phyloP scores from a whole-genome alignment of 805 yeast genomes.

The Suhomyces faveliae region DNA sequence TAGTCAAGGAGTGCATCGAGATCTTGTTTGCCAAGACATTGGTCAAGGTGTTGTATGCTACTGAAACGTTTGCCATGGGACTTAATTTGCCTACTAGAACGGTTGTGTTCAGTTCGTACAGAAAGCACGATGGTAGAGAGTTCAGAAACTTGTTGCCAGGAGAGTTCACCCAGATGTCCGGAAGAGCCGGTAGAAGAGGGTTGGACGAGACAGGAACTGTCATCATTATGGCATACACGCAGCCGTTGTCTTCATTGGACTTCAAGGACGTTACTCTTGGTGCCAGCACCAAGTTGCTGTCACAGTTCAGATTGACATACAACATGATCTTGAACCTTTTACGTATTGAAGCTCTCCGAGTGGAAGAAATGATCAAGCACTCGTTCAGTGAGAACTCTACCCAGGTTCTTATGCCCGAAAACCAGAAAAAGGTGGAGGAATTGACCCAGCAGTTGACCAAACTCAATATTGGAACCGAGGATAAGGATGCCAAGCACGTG shows the following conservation, averaged over 20 bases:
- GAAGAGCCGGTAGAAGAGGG: conserved; percentile 98
- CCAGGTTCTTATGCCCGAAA: conserved; percentile 83
- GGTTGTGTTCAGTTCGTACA: conserved; percentile 79
- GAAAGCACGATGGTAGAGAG: conserved; percentile 88
- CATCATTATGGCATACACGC: conserved; percentile 79
- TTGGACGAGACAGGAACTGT: conserved; percentile 92
- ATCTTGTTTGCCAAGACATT: conserved; percentile 83
- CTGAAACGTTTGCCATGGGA: conserved; percentile 99
- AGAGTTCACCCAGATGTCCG: conserved; percentile 98
- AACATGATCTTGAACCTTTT: conserved; percentile 90
- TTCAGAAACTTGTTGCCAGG: conserved; percentile 87
- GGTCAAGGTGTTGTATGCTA: conserved; percentile 89
- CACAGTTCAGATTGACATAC: conserved; percentile 92
- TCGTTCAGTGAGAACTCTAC: conserved; percentile 90
- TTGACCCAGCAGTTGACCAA: conserved; percentile 47
- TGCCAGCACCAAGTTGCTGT: conserved; percentile 80
- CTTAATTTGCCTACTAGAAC: conserved; percentile 95
- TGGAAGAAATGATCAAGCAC: conserved; percentile 97
- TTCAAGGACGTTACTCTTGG: conserved; percentile 86
- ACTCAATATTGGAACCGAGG: conserved; percentile 36
- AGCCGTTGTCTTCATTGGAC: conserved; percentile 54
- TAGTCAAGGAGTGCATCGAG: conserved; percentile 90
- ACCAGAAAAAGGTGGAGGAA: conserved; percentile 60
- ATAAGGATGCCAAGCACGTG: conserved; percentile 44
- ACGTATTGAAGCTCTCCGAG: conserved; percentile 89